phyloP scores from a whole-genome alignment of 1,139 yeast genomes.

The Pichia sp. region DNA sequence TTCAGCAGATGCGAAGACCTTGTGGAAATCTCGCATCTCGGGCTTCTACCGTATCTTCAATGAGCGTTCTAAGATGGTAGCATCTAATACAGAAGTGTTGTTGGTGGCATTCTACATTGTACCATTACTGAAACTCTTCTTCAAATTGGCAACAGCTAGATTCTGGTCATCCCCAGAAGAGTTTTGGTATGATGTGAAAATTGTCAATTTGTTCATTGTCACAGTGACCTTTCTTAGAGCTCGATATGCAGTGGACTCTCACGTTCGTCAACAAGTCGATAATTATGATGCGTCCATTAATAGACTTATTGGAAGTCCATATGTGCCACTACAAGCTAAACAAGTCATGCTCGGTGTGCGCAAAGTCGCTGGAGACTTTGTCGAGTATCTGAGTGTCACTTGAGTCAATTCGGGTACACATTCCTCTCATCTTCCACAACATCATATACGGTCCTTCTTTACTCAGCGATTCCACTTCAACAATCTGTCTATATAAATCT shows the following conservation, averaged over 20 bases:
- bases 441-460: no score
- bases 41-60: conserved; percentile 35
- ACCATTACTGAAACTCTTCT: conserved; percentile 19
- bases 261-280: conserved; percentile 34
- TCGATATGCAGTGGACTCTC: conserved; percentile 37
- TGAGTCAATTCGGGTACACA: no score
- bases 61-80: conserved; percentile 40
- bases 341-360: conserved; percentile 11
- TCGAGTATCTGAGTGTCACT: conserved; percentile 13
- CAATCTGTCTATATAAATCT: no score
- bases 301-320: conserved; percentile 27
- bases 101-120: conserved; percentile 21
- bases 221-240: conserved; percentile 39
- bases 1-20: conserved; percentile 10
- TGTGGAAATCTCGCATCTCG: conserved; percentile 23
- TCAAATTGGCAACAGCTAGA: conserved; percentile 21
- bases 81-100: conserved; percentile 41
- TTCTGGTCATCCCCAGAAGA: conserved; percentile 20
- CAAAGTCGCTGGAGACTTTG: conserved; percentile 10
- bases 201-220: conserved; percentile 25
- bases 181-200: conserved; percentile 17
- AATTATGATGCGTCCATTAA: conserved; percentile 34
- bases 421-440: no score
- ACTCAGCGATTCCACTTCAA: no score
- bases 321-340: conserved; percentile 18